phyloP scores from a whole-genome alignment of 2,329 filamentous ascomycete species.

The Calonectria pauciramosa region DNA sequence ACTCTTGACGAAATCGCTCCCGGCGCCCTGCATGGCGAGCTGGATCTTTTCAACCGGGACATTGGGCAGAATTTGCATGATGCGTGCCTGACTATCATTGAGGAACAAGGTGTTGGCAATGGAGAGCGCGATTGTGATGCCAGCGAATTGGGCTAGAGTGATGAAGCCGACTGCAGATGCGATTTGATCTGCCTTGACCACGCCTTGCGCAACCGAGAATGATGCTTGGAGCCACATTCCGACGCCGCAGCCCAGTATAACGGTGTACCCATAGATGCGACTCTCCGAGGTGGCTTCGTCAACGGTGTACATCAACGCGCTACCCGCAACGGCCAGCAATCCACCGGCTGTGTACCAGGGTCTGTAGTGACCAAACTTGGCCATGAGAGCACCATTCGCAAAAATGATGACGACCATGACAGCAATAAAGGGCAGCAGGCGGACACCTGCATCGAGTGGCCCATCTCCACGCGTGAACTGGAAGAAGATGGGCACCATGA shows the following conservation, averaged over 20 bases:
- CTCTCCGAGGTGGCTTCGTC: neutral
- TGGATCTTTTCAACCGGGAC: neutral
- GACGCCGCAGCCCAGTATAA: neutral
- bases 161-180: neutral
- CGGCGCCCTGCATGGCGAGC: neutral
- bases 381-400: neutral
- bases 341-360: neutral
- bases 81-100: neutral
- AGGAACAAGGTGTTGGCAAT: neutral
- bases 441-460: neutral
- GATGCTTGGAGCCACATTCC: neutral
- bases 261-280: neutral
- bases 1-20: neutral
- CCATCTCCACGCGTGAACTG: neutral
- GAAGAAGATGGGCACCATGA: conserved; percentile 1
- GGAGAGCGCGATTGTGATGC: neutral
- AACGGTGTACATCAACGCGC: neutral
- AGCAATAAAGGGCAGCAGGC: neutral
- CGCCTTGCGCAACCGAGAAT: neutral
- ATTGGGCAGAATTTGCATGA: neutral
- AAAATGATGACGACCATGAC: neutral
- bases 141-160: neutral
- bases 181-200: neutral
- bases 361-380: neutral
- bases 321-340: neutral